A percentile compares a stretch with the other conserved stretches of the same genome.
phyloP scores from a whole-genome alignment of 371 early-diverging fungal species.

The Rhizopus microsporus region DNA sequence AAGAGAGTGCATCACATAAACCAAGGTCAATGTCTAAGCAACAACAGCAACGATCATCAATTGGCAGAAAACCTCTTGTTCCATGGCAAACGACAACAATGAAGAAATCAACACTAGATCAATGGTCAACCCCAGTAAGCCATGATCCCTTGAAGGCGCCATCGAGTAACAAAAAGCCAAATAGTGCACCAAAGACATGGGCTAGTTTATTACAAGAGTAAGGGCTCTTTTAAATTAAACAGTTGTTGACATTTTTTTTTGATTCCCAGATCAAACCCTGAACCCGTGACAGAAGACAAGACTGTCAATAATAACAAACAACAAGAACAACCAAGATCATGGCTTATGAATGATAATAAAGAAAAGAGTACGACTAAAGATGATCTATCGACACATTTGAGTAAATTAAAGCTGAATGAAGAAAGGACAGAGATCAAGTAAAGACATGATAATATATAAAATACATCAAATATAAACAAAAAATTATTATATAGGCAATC shows the following conservation, averaged over 20 bases:
- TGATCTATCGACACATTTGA: background rate
- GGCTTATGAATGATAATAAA: too few relatives aligned
- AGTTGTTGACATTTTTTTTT: background rate
- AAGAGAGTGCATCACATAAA: background rate
- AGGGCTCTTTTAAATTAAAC: conserved; percentile 10
- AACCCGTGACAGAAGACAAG: conserved; percentile 53
- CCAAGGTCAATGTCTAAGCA: background rate
- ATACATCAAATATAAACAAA: too few relatives aligned
- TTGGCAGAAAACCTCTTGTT: background rate
- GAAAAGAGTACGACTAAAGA: background rate
- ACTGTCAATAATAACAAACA: conserved; percentile 34
- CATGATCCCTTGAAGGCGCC: background rate
- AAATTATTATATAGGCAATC: conserved; percentile 2
- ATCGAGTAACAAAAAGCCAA: background rate
- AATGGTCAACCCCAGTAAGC: background rate
- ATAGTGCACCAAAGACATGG: conserved; percentile 52
- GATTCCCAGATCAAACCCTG: conserved; percentile 15
- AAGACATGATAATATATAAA: background rate
- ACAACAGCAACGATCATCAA: background rate
- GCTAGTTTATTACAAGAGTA: conserved; percentile 72
- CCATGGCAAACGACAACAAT: background rate
- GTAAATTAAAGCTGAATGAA: background rate
- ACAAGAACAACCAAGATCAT: background rate
- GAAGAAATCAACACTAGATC: background rate
- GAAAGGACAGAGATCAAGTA: background rate